Evolutionary conservation across 805 yeast genomes (phyloP), one percentile per base, ranked within the genome.

Genomic region (Spathaspora sp.): DNA sequence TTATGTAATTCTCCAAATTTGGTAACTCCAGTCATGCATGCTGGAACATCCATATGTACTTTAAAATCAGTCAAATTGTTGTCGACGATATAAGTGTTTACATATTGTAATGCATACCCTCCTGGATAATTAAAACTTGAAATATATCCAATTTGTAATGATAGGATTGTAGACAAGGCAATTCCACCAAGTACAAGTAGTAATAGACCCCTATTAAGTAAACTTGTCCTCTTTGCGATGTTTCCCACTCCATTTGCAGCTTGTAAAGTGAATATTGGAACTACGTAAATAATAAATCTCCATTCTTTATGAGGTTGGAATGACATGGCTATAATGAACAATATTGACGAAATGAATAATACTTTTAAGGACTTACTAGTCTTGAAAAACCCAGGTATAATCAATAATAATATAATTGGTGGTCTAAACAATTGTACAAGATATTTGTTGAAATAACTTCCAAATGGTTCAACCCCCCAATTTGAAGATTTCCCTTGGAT

Each of bases 241-340:
- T 53, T 55, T 1, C 78, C 66, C 14, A 85, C 77, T 6, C 88
- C 89, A 44, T 78, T 72, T 1, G 94, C 84, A 5, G 87, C 91
- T 31, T 80, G 62, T 17, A 86, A 59, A 0, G 86, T 81, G 52
- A 89, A 65, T 0, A 85, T 73, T 0, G 97, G 97, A 3, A 87
- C 70, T 0, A 83, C 72, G 65, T 92, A 93, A 16, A 86, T 73
- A 42, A 93, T 82, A 61, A 93, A 93, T 59, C 97, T 79, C 96
- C 96, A 89, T 72, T 93, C 98, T 64, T 93, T 93, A 60, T 93
- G 97, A 2, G 94, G 91, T 66, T 88, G 94, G 48, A 85, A 65
- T 0, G 97, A 90, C 78, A 91, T 77, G 5, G 82, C 60, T 1
- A 72, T 54, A n/a, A 91, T 75, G 61, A 73, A 92, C 14, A 80